Base-by-base conservation (phyloP, 2,329 filamentous ascomycete genomes). In the Sarocladium strictum region DNA sequence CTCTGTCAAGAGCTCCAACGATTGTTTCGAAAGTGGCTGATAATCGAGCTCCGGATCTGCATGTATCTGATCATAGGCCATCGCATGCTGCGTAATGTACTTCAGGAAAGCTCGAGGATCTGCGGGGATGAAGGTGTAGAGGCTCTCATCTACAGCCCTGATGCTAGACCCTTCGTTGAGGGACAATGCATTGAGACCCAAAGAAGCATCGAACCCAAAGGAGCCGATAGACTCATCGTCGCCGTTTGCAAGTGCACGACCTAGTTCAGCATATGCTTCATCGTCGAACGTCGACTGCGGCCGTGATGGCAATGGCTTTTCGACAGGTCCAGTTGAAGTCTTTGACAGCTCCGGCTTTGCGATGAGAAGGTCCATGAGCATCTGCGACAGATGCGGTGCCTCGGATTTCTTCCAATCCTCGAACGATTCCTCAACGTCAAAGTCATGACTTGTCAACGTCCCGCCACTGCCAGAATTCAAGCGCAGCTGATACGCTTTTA, bases 351-450 rank as follows among this genome's bases (percentile, higher is more conserved):
- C 88, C 3, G 92, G 93, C 61, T 89, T 90, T 5, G 87, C 87
- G 57, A 89, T 90, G 38, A 97, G 76, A 59, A 99, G 90, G 35
- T 92, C 89, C 62, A 96, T 78, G 78, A 99, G 94, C 84, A 97
- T 91, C 62, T 94, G 89, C 5, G 91, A 94, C 40, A 99, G 75
- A 62, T 96, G 90, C 12, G 88, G 87, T 2, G 82, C 81, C 68
- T 99, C 94, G n/a, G 85, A 82, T 66, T 89, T 93, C 69, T 91
- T 95, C 94, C 94, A 99, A 41, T 83, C 77, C 59, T 92, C 85
- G 66, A 92, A 99, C 2, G 87, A 86, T 57, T 96, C 91, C 55
- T 96, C 90, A 17, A 88, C 72, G 57, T 96, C 90, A 69, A 99
- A 99, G 68, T 99, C 93, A 49, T 91, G 84, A 61, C 81, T 86